Evolutionary conservation across 164 flowering plant species (phyloP).

Genomic region (Nelumbo lutea): DNA sequence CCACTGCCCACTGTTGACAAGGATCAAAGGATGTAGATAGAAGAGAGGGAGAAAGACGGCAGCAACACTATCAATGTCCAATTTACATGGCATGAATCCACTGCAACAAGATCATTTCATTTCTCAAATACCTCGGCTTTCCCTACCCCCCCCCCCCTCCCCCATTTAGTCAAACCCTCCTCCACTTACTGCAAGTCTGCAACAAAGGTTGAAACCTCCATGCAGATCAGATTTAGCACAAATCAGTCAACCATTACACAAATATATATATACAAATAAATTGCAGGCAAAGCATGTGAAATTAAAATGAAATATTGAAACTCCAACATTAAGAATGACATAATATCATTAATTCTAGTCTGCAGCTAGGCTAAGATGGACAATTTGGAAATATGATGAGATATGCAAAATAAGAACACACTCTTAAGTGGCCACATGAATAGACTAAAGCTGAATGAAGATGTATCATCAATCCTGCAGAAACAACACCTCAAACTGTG

Average conservation of each 20-base stretch:
- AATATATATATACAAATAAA: not conserved
- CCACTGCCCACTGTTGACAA: slow-evolving; percentile 13
- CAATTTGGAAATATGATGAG: no score
- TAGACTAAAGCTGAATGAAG: no score
- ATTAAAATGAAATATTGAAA: not conserved
- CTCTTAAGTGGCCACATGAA: no score
- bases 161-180: not conserved
- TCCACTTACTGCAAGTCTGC: slow-evolving; percentile 13
- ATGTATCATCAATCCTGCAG: not conserved
- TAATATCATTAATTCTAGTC: no score
- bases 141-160: not conserved
- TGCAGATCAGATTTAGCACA: not conserved
- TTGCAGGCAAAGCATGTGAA: not conserved
- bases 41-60: not conserved
- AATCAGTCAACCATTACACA: not conserved
- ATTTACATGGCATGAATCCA: slow-evolving; percentile 18
- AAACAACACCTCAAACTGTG: not conserved
- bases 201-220: not conserved
- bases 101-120: slow-evolving; percentile 1
- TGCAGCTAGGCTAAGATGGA: no score
- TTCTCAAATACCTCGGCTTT: slow-evolving; percentile 4
- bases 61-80: slow-evolving; percentile 9
- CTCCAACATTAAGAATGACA: no score
- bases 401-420: no score
- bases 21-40: not conserved